phyloP scores from a whole-genome alignment of 257 asterid species.

The Solanum piurae region DNA sequence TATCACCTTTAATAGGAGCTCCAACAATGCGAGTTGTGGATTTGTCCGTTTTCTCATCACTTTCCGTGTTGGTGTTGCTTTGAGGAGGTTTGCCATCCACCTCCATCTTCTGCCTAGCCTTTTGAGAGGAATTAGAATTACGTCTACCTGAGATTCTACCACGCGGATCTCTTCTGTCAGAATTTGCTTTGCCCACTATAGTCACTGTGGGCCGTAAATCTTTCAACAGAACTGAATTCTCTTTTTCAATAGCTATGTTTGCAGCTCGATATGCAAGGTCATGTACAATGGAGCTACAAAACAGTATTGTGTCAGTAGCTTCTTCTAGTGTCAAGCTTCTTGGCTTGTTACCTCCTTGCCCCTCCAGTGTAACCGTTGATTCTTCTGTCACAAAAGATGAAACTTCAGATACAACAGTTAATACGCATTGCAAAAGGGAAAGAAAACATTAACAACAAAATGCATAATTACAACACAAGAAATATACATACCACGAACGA shows the following conservation, averaged over 20 bases:
- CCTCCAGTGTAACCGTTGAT: slow-evolving; percentile 46
- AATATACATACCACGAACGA: slow-evolving; percentile 40
- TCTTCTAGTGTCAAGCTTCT: slow-evolving; percentile 84
- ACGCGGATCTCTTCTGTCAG: slow-evolving; percentile 43
- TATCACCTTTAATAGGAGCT: slow-evolving; percentile 38
- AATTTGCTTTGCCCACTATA: slow-evolving; percentile 31
- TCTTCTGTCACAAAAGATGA: slow-evolving; percentile 40
- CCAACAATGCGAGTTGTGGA: slow-evolving; percentile 35
- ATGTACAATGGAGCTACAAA: slow-evolving; percentile 94
- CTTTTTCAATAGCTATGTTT: slow-evolving; percentile 61
- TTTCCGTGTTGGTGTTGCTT: slow-evolving; percentile 13
- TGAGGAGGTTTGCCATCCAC: slow-evolving; percentile 34
- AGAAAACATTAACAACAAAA: background rate
- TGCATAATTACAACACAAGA: background rate
- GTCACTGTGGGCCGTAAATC: slow-evolving; percentile 35
- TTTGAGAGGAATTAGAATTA: slow-evolving; percentile 48
- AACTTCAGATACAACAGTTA: background rate
- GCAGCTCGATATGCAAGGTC: slow-evolving; percentile 79
- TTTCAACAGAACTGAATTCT: slow-evolving; percentile 27
- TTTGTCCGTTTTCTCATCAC: slow-evolving; percentile 18
- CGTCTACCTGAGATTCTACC: slow-evolving; percentile 40
- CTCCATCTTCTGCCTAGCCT: slow-evolving; percentile 46
- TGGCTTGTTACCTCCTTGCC: slow-evolving; percentile 23
- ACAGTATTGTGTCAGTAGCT: slow-evolving; percentile 90
- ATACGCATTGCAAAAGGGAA: background rate